phyloP scores from a whole-genome alignment of 768 basidiomycete genomes.

The Amanita phalloides region DNA sequence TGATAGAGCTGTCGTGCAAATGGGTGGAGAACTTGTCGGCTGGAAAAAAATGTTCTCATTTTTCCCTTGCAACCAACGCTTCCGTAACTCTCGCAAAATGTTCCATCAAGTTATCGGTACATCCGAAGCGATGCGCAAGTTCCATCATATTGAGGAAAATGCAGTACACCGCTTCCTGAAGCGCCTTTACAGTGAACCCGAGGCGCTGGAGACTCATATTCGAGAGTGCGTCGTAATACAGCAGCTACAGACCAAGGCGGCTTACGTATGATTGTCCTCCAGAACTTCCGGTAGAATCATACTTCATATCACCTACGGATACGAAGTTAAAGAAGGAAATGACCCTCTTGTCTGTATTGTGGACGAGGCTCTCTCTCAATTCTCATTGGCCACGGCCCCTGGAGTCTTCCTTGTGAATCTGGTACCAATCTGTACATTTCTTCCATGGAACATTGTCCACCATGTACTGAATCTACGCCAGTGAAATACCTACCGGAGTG shows the following conservation, averaged over 20 bases:
- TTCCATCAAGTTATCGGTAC: conserved; percentile 18
- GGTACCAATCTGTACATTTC: conserved; percentile 7
- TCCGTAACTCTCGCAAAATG: conserved; percentile 21
- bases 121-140: conserved; percentile 23
- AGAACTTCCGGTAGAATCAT: too few species aligned
- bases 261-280: conserved; percentile 14
- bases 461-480: neutral
- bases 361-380: conserved; percentile 7
- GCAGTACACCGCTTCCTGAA: conserved; percentile 30
- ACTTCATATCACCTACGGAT: too few species aligned
- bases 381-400: conserved; percentile 11
- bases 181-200: conserved; percentile 23
- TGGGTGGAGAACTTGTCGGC: conserved; percentile 32
- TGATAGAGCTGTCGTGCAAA: conserved; percentile 34
- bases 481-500: conserved; percentile 34
- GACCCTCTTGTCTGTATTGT: conserved; percentile 1
- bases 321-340: too few species aligned
- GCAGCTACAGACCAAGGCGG: too few species aligned
- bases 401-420: conserved; percentile 21
- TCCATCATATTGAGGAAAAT: conserved; percentile 25
- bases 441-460: neutral
- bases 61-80: conserved; percentile 24
- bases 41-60: conserved; percentile 28
- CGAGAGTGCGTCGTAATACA: conserved; percentile 9
- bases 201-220: conserved; percentile 22